Evolutionary conservation across 768 basidiomycete species (phyloP).

Genomic region (Phlebiopsis flavidoalba): DNA sequence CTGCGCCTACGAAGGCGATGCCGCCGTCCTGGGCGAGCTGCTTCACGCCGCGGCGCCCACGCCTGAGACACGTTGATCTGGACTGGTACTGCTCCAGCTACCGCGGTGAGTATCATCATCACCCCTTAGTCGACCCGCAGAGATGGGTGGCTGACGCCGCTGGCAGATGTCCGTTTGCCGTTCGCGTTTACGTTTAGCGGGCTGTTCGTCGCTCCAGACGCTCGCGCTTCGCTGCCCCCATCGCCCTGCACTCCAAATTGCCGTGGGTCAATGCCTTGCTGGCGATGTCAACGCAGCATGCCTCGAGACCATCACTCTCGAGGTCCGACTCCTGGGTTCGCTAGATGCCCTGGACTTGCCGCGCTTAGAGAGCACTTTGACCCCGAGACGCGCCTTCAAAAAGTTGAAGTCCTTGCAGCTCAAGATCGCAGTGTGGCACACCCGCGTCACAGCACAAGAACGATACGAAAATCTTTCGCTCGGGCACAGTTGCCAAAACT

Average conservation of each 20-base stretch:
- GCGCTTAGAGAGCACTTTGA: constrained; percentile 9
- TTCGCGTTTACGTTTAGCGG: constrained; percentile 14
- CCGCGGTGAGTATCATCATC: constrained; percentile 10
- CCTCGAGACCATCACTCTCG: constrained; percentile 14
- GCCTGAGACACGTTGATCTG: constrained; percentile 18
- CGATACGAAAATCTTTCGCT: constrained; percentile 12
- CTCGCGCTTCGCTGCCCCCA: constrained; percentile 17
- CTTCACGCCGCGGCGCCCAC: constrained; percentile 14
- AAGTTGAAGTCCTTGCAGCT: constrained; percentile 9
- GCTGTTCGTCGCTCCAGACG: constrained; percentile 13
- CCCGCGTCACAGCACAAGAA: constrained; percentile 6
- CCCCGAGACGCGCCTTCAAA: constrained; percentile 3
- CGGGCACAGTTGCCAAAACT: constrained; percentile 12
- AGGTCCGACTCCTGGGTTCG: constrained; percentile 20
- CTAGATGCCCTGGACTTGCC: constrained; percentile 21
- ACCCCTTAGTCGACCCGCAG: not conserved
- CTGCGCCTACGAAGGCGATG: constrained; percentile 17
- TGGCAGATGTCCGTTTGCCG: constrained; percentile 17
- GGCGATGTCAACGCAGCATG: constrained; percentile 7
- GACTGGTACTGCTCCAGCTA: constrained; percentile 17
- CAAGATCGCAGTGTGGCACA: constrained; percentile 19
- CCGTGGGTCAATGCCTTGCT: constrained; percentile 19
- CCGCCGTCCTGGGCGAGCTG: constrained; percentile 16
- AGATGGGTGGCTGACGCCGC: not conserved
- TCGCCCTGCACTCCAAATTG: constrained; percentile 12